Base-by-base conservation (phyloP, 306 rosid species). In the Urtica urens region DNA sequence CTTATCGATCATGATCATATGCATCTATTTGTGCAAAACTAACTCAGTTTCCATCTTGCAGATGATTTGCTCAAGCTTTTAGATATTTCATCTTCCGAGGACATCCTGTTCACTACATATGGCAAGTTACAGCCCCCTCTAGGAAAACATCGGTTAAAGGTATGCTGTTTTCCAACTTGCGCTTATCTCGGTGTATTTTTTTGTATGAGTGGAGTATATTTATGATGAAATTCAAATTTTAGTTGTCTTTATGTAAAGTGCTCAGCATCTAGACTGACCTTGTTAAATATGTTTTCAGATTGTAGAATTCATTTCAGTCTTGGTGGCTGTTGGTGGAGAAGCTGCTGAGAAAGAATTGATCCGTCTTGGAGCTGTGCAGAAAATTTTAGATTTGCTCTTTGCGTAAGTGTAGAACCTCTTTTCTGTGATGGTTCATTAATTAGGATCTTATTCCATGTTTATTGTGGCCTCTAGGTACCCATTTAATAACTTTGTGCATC, bases 51-150 rank as follows among this genome's bases (percentile, higher is more conserved):
- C 9, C 3, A 23, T 25, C 7, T 30, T 69, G 72, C 79, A 92
- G 99, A 87, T 60, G 81, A 81, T 66, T 80, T 92, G 49, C 94
- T 92, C 47, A 71, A 79, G 81, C 96, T 82, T 38, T 63, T 92
- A 67, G 85, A 85, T 38, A 46, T 82, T 71, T 85, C 96, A 16
- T 79, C 94, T 16, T 62, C 65, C 13, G 96, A 82, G 59, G 68
- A 63, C 68, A 38, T 51, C 11, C 66, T 92, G 80, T 50, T 72
- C 37, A 92, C 99, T 69, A 82, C 99, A 46, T 92, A 73, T 64
- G 99, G 99, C 49, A 82, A 85, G 78, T 69, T 92, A 61, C 87
- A 79, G 68, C 99, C 99, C 19, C 94, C 99, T 58, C 94, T 92
- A 38, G 96, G 99, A 57, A 92, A 85, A 65, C 99, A 85, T 59